Evolutionary conservation across 23 red algal species (phyloP), one percentile per base, ranked within the genome.

Genomic region (Rhodosorus marinus): DNA sequence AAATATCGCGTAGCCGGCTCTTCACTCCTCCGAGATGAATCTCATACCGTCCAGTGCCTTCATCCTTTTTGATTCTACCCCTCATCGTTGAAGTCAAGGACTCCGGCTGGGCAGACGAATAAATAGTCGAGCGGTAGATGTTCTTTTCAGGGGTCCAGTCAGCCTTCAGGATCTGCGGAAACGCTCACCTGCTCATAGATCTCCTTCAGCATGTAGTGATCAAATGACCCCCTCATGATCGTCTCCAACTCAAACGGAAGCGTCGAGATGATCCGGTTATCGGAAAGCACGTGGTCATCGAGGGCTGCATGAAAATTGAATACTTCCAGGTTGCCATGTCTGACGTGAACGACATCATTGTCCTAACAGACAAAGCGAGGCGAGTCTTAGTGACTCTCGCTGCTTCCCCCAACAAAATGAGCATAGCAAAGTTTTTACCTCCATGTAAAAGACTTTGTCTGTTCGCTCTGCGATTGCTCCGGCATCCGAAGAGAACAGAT

Each of bases 131-230:
- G 33, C 17, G 1, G 11, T 34, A 20, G 35, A 2, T 54, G 20
- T 6, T 8, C 11, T 33, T 34, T 34, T 11, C 15, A 9, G 15
- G n/a, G n/a, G n/a, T n/a, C n/a, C n/a, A n/a, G n/a, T n/a, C n/a
- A n/a, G n/a, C n/a, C n/a, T n/a, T n/a, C 11, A 17, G 15, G 15
- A 31, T 11, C 11, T 8, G 15, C 33, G 31, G 31, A n/a, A n/a
- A n/a, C n/a, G n/a, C n/a, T n/a, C n/a, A n/a, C n/a, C n/a, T 95
- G 88, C 47, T 95, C 88, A 45, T 64, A 95, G 41, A 95, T 95
- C 62, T 95, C 88, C 48, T 95, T 95, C 47, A 79, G 63, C 88
- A 95, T 95, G 59, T 85, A 95, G 33, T 84, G 79, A 20, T 74
- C 70, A 51, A 81, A 95, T 1, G 51, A 50, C 35, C 88, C 88